Base-by-base conservation (phyloP, 805 yeast genomes). In the Sporopachydermia lactativora region DNA sequence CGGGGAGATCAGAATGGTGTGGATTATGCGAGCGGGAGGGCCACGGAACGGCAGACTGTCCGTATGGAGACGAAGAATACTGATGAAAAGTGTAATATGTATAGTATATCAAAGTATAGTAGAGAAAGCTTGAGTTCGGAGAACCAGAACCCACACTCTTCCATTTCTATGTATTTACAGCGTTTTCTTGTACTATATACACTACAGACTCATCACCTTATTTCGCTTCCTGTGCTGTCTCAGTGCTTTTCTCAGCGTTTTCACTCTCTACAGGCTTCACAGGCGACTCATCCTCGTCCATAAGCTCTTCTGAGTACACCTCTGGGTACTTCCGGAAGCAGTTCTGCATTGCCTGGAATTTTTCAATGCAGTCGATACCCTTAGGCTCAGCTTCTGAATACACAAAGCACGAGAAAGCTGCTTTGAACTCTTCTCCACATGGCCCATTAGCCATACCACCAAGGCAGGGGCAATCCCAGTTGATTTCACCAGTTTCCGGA, bases 391-490 rank as follows among this genome's bases (percentile, higher is more conserved):
- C 79, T 53, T 80, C 84, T 4, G 96, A 86, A 66, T 81, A 86
- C 36, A 92, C 89, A 55, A 92, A 92, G 60, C 98, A 92, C 5
- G 94, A 71, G 59, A 92, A 92, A 0, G 98, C 97, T 41, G 74
- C 85, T 64, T 83, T 85, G 68, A 85, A 85, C 63, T 86, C 95
- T 52, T 78, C 88, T 43, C 98, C 98, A 65, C 98, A 92, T 42
- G 98, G 97, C 0, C 98, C 98, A 49, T 88, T 71, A 19, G 98
- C 97, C 96, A 92, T 85, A 35, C 98, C 98, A 24, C 97, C 98
- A 39, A 92, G 68, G 61, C 97, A 89, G n/a, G 98, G 97, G 61
- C 98, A 92, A 57, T 92, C 97, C 98, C 98, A 92, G 73, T 92
- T 89, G 63, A 92, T 92, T 59, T 89, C 97, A 19, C 98, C 98